Evolutionary conservation across 108 stramenopile species (phyloP).

Genomic region (Skeletonema menzelii): DNA sequence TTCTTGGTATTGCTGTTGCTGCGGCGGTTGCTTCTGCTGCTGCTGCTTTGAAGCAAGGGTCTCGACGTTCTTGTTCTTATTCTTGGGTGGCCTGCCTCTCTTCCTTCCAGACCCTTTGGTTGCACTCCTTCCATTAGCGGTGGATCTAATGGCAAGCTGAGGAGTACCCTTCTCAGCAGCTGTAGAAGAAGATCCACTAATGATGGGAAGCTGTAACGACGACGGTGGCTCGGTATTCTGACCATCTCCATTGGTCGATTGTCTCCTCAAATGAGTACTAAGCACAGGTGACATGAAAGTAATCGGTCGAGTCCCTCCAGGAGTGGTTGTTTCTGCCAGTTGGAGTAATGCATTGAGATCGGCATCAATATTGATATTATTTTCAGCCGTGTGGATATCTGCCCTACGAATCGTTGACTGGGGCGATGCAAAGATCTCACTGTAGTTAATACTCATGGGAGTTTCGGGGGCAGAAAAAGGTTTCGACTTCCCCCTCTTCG

Average conservation of each 20-base stretch:
- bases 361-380: constrained; percentile 81
- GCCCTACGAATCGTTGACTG: constrained; percentile 57
- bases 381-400: constrained; percentile 65
- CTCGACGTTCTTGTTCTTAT: constrained; percentile 21
- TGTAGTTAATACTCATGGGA: constrained; percentile 68
- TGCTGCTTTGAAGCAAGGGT: not conserved
- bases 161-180: constrained; percentile 15
- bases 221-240: constrained; percentile 13
- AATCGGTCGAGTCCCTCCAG: constrained; percentile 29
- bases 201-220: constrained; percentile 41
- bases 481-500: constrained; percentile 42
- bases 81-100: constrained; percentile 18
- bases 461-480: constrained; percentile 35
- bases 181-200: constrained; percentile 8
- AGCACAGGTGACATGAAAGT: constrained; percentile 41
- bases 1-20: constrained; percentile 18
- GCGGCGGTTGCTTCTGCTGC: not conserved
- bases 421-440: constrained; percentile 76
- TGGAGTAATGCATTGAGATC: constrained; percentile 83
- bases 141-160: constrained; percentile 33
- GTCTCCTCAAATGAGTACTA: constrained; percentile 31
- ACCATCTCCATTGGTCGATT: not conserved
- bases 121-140: not conserved
- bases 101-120: not conserved
- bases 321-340: constrained; percentile 71